Base-by-base conservation (phyloP, 768 basidiomycete genomes). In the Boletus reticulatus region DNA sequence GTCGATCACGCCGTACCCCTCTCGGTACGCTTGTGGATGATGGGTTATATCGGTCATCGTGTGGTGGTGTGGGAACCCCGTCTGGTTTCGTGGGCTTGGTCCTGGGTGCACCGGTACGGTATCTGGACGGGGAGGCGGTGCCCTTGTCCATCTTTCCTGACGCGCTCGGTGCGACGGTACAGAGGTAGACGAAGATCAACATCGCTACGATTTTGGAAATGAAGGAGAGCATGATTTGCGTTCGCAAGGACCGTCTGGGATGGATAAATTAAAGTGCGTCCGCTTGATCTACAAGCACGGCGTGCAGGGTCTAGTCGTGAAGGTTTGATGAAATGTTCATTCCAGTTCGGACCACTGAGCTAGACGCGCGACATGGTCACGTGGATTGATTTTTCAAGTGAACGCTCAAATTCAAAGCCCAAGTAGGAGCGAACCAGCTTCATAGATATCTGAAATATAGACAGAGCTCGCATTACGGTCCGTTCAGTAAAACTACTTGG, bases 221-320 rank as follows among this genome's bases (percentile, higher is more conserved):
- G 7, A 37, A 46, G 39, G 34, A 27, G n/a, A 39, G 17, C 63
- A 67, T 67, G 32, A 4, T 8, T 12, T 17, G 42, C 1, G 19
- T 51, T 48, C 8, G 24, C 4, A 32, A 39, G 7, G 43, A 7
- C 24, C 2, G 48, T 47, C 6, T 48, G 14, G 10, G 51, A 36
- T 16, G 20, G 10, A 20, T 5, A 24, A 3, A 10, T 13, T 8
- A 14, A 29, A 8, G 22, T 39, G 20, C 2, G 22, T 53, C 11
- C 14, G 22, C 48, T 64, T 67, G 58, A 43, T 56, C 50, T 67
- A 42, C 66, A 62, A 56, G 50, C 19, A 20, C 39, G n/a, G 57
- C 53, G 54, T 37, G 47, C 22, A 43, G 32, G 10, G 16, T 48
- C 11, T 27, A n/a, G 47, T 48, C 7, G 20, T 36, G 14, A 17